A percentile compares a stretch with the other conserved stretches of the same genome.
Conservation (phyloP, 768 basidiomycete genomes). For the Naganishia randhawae region DNA sequence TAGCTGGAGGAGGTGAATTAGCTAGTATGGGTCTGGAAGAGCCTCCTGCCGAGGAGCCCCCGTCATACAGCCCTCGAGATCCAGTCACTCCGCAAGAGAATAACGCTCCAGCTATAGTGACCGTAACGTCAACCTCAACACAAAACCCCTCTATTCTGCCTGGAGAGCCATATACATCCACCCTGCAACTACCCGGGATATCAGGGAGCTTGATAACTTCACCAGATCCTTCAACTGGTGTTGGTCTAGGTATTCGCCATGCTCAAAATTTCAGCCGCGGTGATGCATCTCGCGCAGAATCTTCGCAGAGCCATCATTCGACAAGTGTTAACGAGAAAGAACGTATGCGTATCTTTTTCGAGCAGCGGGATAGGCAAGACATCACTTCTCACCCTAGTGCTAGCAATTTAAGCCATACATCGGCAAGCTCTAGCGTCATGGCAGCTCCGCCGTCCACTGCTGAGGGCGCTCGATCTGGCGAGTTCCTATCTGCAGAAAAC, state of each 20-base stretch:
- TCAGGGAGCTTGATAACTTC: neutral
- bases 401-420: slow-evolving; percentile 7
- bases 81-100: neutral
- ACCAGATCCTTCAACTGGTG: neutral
- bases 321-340: slow-evolving; percentile 24
- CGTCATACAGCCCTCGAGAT: slow-evolving; percentile 24
- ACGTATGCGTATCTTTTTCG: slow-evolving; percentile 29
- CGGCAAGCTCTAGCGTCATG: slow-evolving; percentile 18
- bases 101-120: neutral
- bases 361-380: slow-evolving; percentile 23
- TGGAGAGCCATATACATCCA: neutral
- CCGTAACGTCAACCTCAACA: neutral
- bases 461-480: slow-evolving; percentile 5
- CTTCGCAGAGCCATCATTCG: neutral
- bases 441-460: slow-evolving; percentile 13
- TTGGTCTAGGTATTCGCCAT: neutral
- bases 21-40: slow-evolving; percentile 27
- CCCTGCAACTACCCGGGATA: neutral
- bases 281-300: neutral
- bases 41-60: slow-evolving; percentile 19
- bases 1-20: slow-evolving; percentile 28
- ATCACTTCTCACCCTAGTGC: slow-evolving; percentile 14
- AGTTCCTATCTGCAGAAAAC: slow-evolving; percentile 37
- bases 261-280: neutral
- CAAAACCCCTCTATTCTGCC: neutral